A percentile compares a stretch with the other conserved stretches of the same genome.
Conservation (phyloP, 257 asterid genomes). For the Plantago ovata region DNA sequence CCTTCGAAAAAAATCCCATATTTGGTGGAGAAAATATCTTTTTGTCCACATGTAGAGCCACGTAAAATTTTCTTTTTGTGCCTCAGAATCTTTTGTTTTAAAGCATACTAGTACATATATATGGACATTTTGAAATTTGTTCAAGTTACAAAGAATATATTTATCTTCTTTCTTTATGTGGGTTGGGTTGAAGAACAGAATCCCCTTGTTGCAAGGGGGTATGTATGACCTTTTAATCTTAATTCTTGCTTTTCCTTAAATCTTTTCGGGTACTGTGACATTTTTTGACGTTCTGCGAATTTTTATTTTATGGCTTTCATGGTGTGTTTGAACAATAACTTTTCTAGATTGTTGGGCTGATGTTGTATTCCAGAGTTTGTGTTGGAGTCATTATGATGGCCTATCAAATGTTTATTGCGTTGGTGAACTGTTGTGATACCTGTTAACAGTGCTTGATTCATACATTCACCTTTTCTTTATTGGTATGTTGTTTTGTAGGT, state of each 20-base stretch:
- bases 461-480: slow-evolving; percentile 8
- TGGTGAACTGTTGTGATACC: slow-evolving; percentile 2
- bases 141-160: slow-evolving; percentile 23
- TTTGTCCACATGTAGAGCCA: slow-evolving; percentile 23
- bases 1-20: slow-evolving; percentile 23
- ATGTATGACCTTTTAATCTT: slow-evolving; percentile 14
- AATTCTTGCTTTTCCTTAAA: not conserved
- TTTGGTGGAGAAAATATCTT: slow-evolving; percentile 21
- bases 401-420: slow-evolving; percentile 4
- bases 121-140: not conserved
- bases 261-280: too few species aligned
- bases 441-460: slow-evolving; percentile 2
- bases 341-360: not conserved
- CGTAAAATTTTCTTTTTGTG: slow-evolving; percentile 10
- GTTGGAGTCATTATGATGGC: slow-evolving; percentile 10
- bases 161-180: slow-evolving; percentile 19
- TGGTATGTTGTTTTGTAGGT: slow-evolving; percentile 25
- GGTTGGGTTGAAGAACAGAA: slow-evolving; percentile 22
- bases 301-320: too few species aligned
- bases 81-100: slow-evolving; percentile 11
- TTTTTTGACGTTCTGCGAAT: too few species aligned
- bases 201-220: slow-evolving; percentile 29
- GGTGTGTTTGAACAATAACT: not conserved
- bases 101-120: slow-evolving; percentile 10
- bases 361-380: too few species aligned